Percentiles rank a stretch among this genome's conserved stretches.
These are phyloP conservation scores for Boechera stricta DNA, from an alignment of 345 rosid species.

Conservation along the genomic window DNA sequence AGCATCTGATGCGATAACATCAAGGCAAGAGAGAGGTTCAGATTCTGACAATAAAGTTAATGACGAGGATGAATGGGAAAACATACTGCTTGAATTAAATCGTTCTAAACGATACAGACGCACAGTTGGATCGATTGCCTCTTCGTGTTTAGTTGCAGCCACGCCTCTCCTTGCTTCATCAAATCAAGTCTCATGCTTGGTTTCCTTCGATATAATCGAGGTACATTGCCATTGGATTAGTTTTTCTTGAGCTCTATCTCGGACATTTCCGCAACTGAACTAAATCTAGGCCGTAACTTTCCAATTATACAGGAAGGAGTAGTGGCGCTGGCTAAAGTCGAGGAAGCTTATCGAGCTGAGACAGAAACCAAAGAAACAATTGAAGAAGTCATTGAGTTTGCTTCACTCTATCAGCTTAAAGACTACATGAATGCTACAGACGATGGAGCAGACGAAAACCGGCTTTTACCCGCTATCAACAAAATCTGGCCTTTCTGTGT, in stretches of 20 bases:
- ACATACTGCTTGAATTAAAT: conserved; percentile 60
- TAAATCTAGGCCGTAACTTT: conserved; percentile 2
- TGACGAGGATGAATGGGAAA: conserved; percentile 67
- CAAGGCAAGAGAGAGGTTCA: conserved; percentile 43
- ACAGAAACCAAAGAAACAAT: conserved; percentile 68
- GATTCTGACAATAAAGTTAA: conserved; percentile 29
- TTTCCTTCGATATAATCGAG: conserved; percentile 81
- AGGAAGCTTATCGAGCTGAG: conserved; percentile 77
- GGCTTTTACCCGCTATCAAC: conserved; percentile 91
- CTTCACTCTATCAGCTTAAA: conserved; percentile 69
- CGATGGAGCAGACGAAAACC: conserved; percentile 74
- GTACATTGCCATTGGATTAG: conserved; percentile 45
- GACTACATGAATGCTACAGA: conserved; percentile 64
- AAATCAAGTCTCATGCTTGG: conserved; percentile 72
- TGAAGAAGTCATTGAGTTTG: conserved; percentile 62
- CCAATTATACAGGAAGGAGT: conserved; percentile 66
- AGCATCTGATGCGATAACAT: conserved; percentile 48
- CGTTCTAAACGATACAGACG: conserved; percentile 78
- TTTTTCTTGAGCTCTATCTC: conserved; percentile 14
- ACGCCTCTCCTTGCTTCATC: conserved; percentile 79
- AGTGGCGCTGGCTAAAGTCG: conserved; percentile 69
- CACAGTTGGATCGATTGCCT: conserved; percentile 78
- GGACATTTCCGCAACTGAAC: conserved; percentile 1
- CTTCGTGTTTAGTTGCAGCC: conserved; percentile 77
- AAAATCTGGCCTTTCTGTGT: conserved; percentile 90